Evolutionary conservation across 257 asterid species (phyloP), one percentile per base, ranked within the genome.

Genomic region (Scutellaria barbata): DNA sequence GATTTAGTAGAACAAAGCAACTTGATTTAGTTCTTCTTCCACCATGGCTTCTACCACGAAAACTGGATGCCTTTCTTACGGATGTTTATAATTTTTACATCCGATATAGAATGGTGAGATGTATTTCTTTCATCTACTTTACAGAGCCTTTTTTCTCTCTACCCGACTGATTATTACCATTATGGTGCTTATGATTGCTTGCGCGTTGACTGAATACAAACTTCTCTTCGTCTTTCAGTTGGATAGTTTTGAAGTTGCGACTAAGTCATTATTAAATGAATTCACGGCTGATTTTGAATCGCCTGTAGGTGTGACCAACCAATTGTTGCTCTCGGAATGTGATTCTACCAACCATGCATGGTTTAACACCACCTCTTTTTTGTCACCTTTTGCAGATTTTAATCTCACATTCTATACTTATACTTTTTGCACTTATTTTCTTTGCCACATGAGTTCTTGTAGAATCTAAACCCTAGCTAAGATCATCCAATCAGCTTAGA

Each of bases 281-380:
- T n/a, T 16, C 42, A 17, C 3, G 18, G 45, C 25, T 16, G 25
- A 35, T 35, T n/a, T 62, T 33, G 48, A 10, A n/a, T 43, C 40
- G 2, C 18, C 55, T 56, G n/a, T 69, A 13, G 74, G 46, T 22
- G 63, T 40, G 30, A n/a, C n/a, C n/a, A n/a, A 52, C n/a, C 63
- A 18, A 16, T 54, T 68, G 42, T 11, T 53, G 54, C 54, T 17
- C n/a, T 30, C 35, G 35, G 35, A 30, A n/a, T 61, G 46, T 10
- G 16, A 14, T 40, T 41, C n/a, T n/a, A n/a, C n/a, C n/a, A n/a
- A n/a, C n/a, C n/a, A n/a, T n/a, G n/a, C n/a, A n/a, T n/a, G n/a
- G n/a, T n/a, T n/a, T n/a, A n/a, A n/a, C n/a, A n/a, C n/a, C n/a
- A n/a, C n/a, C n/a, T n/a, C n/a, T n/a, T n/a, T n/a, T n/a, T n/a